Conservation (phyloP, 2,329 filamentous ascomycete species). For the Teratosphaeria viscida region DNA sequence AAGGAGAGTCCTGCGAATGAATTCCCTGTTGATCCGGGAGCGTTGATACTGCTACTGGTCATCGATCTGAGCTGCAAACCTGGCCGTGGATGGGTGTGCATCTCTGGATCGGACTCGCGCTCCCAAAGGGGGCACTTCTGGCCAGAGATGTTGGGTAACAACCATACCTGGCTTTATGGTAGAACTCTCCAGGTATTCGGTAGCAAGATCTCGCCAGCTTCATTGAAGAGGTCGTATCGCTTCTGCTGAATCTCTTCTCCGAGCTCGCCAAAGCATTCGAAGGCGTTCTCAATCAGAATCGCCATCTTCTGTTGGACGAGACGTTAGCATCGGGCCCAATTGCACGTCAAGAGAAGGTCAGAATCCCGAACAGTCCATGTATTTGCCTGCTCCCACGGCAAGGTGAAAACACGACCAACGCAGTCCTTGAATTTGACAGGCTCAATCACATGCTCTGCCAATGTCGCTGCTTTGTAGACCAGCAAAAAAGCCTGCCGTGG, state of each 20-base stretch:
- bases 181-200: background rate
- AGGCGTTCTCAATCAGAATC: background rate
- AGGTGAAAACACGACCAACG: background rate
- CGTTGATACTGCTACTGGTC: too few relatives aligned
- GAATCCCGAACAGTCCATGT: background rate
- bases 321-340: background rate
- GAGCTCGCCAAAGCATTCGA: background rate
- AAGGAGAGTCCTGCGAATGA: too few relatives aligned
- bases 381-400: background rate
- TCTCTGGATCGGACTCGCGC: background rate
- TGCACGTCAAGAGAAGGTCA: background rate
- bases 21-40: too few relatives aligned
- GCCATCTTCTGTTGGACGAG: background rate
- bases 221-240: background rate
- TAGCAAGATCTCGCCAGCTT: background rate
- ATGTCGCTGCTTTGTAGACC: background rate
- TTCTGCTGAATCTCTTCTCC: background rate
- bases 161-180: background rate
- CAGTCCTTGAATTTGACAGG: background rate
- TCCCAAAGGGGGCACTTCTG: background rate
- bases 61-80: background rate
- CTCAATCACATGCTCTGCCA: background rate
- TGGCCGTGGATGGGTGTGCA: background rate
- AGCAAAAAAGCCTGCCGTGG: background rate
- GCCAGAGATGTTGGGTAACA: background rate